Percentiles rank a stretch among this genome's conserved stretches.
These are phyloP conservation scores for Primulina huaijiensis DNA, from an alignment of 257 asterid species.

Conservation along the genomic window DNA sequence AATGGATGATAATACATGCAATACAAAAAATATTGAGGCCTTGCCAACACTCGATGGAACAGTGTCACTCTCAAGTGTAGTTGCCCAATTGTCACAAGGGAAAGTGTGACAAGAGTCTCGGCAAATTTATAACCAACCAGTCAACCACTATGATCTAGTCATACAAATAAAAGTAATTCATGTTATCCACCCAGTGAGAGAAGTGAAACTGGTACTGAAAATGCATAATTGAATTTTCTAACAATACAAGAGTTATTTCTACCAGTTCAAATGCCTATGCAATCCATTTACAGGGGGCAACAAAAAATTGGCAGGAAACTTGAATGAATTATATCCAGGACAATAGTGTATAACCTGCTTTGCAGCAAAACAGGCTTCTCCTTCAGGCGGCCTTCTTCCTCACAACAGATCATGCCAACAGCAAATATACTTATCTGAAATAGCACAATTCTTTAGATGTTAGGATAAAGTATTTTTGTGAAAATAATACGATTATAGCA, in stretches of 20 bases:
- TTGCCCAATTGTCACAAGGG: conserved; percentile 6
- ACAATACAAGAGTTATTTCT: conserved; percentile 15
- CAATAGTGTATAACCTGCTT: conserved; percentile 59
- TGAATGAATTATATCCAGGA: conserved; percentile 9
- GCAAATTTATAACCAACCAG: background rate
- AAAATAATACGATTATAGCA: conserved; percentile 22
- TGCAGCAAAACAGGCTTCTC: conserved; percentile 89
- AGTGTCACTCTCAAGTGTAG: background rate
- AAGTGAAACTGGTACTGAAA: conserved; percentile 5
- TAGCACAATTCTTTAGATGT: conserved; percentile 21
- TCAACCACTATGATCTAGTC: conserved; percentile 7
- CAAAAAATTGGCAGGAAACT: conserved; percentile 14
- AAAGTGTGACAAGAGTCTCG: conserved; percentile 5
- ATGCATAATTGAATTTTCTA: conserved; percentile 6
- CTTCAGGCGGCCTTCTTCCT: conserved; percentile 96
- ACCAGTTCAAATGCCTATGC: conserved; percentile 8
- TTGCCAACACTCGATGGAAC: conserved; percentile 8
- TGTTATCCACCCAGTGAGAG: conserved; percentile 1
- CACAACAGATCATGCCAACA: conserved; percentile 96
- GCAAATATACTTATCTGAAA: conserved; percentile 79
- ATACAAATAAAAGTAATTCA: conserved; percentile 5
- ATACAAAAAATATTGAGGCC: conserved; percentile 4
- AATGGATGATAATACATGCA: background rate
- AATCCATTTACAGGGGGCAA: conserved; percentile 13
- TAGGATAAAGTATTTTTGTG: conserved; percentile 12